Evolutionary conservation across 306 rosid genomes (phyloP).

Genomic region (Elaeagnus macrophylla): DNA sequence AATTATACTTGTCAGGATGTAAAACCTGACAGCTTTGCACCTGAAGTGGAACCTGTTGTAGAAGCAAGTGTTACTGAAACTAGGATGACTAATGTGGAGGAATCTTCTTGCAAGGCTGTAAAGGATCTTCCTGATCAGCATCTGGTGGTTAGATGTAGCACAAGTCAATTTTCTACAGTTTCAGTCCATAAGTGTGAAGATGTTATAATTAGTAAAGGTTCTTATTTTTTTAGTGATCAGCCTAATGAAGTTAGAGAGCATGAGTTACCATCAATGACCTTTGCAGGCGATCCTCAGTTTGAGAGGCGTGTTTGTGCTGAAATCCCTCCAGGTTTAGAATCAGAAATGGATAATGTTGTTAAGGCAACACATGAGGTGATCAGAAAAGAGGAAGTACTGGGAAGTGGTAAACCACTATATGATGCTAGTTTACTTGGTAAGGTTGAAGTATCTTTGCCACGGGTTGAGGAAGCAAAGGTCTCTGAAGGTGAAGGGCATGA

Average conservation of each 20-base stretch:
- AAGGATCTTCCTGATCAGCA: constrained; percentile 32
- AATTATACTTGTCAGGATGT: constrained; percentile 18
- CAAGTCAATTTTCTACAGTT: constrained; percentile 27
- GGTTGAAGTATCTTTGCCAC: constrained; percentile 27
- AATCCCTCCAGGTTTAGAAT: constrained; percentile 29
- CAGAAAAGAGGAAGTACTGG: constrained; percentile 24
- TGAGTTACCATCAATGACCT: constrained; percentile 18
- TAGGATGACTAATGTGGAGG: constrained; percentile 23
- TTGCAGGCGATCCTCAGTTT: constrained; percentile 28
- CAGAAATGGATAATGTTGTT: constrained; percentile 23
- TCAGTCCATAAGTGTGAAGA: constrained; percentile 32
- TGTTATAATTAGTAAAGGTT: constrained; percentile 19
- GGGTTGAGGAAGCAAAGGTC: constrained; percentile 22
- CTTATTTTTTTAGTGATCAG: constrained; percentile 29
- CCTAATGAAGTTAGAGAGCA: constrained; percentile 17
- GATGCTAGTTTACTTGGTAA: constrained; percentile 8
- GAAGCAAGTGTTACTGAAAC: constrained; percentile 21
- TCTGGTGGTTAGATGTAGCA: constrained; percentile 18
- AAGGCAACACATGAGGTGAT: constrained; percentile 4
- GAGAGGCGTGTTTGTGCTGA: constrained; percentile 21
- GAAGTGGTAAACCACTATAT: constrained; percentile 23
- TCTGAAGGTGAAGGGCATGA: constrained; percentile 22
- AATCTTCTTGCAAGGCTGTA: constrained; percentile 17
- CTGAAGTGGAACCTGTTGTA: constrained; percentile 22
- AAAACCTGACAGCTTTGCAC: constrained; percentile 22